Base-by-base conservation (phyloP, 78 protist species). In the Dictyostelium firmibasis region DNA sequence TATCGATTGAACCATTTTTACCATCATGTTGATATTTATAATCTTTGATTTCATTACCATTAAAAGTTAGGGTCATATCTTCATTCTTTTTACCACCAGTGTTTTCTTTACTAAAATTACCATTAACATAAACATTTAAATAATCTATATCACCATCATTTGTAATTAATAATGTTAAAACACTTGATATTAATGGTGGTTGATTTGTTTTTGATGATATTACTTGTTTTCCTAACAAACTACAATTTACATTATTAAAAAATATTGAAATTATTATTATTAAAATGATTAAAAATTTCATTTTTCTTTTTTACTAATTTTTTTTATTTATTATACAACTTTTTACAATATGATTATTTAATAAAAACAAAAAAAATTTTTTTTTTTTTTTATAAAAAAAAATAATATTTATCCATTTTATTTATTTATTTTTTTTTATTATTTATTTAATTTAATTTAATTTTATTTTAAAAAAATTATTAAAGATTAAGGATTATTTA, bases 51-150 rank as follows among this genome's bases (percentile, higher is more conserved):
- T 14, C 41, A 31, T 13, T 31, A 70, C 23, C 77, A 70, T 70
- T 70, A 1, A 70, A 70, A 31, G 1, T 27, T 1, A 70, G 16
- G 8, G 18, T 29, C 41, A 70, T 31, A 70, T 70, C 29, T 70
- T 29, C 77, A 27, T 69, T 25, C 74, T 64, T 64, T 64, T 64
- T 64, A 64, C 31, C 74, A 50, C 62, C 31, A 25, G 74, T 62
- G 8, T 18, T 62, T 64, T n/a, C 31, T 9, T n/a, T 64, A 3
- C 5, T 31, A 70, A 70, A 70, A 70, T 31, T 70, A 70, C 77
- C 77, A 70, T 70, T 70, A 9, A 70, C 35, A 70, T 70, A 70
- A 14, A 70, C 77, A 70, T 70, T 70, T 31, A 70, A 70, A 70
- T 70, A 31, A 25, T 27, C 74, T 4, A 5, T 25, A 31, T 25